These are phyloP conservation scores for Phytophthora multivora DNA, from an alignment of 352 stramenopile species.

Conservation along the genomic window DNA sequence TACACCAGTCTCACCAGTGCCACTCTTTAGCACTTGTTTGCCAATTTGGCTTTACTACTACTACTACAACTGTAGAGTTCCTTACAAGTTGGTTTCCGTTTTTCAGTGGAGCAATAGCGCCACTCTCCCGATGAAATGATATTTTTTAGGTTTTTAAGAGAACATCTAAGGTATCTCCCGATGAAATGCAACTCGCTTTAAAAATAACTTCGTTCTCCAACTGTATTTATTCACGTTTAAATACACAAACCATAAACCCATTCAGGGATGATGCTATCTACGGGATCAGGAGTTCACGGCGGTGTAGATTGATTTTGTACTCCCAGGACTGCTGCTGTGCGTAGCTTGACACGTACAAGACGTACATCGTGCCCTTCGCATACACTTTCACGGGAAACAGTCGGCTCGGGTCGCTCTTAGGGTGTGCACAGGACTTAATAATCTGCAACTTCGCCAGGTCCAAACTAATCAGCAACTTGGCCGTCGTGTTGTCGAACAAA, in stretches of 20 bases:
- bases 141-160: too few relatives aligned
- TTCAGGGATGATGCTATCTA: constrained; percentile 21
- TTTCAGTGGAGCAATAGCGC: too few relatives aligned
- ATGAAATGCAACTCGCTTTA: too few relatives aligned
- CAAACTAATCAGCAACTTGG: constrained; percentile 69
- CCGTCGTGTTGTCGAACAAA: constrained; percentile 78
- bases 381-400: constrained; percentile 82
- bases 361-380: constrained; percentile 66
- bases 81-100: too few relatives aligned
- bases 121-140: too few relatives aligned
- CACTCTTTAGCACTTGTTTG: too few relatives aligned
- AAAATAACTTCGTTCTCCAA: too few relatives aligned
- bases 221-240: constrained; percentile 23
- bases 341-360: constrained; percentile 77
- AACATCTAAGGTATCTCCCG: too few relatives aligned
- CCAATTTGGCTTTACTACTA: too few relatives aligned
- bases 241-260: constrained; percentile 25
- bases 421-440: constrained; percentile 53
- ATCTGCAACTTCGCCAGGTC: constrained; percentile 84
- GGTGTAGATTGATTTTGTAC: constrained; percentile 80
- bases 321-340: constrained; percentile 82
- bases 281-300: constrained; percentile 74
- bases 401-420: constrained; percentile 56
- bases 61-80: too few relatives aligned
- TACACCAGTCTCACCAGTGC: too few relatives aligned